Base-by-base conservation (phyloP, 176 grass and related monocot genomes). In the Stipa capillata region DNA sequence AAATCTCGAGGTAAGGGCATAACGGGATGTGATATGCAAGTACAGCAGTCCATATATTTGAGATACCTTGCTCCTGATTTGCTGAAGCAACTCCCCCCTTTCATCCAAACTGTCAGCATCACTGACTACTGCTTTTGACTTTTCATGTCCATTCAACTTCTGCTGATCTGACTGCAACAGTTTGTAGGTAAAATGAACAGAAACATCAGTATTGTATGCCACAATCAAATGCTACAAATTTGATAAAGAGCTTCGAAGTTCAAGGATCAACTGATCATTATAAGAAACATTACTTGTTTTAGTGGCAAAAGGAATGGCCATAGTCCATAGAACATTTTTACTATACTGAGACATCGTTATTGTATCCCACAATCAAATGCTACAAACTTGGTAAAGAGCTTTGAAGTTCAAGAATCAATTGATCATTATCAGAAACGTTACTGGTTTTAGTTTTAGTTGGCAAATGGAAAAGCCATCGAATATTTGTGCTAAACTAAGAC, bases 41-140 rank as follows among this genome's bases (percentile, higher is more conserved):
- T 70, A 69, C 52, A 79, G 18, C 29, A 8, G 23, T 69, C 63
- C 15, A 62, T 24, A 66, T 62, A 82, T 65, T 86, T 62, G 31
- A 79, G 23, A 54, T 92, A 99, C 97, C 97, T 99, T 99, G 80
- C 90, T 99, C 85, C 86, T 90, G 63, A 99, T 99, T 89, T 99
- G 88, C 79, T 89, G 86, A 84, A 99, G 97, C 65, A 99, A 86
- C 17, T 88, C 97, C 65, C 76, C 97, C 79, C 90, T 89, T 90
- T 95, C 88, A 23, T 93, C 86, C 27, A 79, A 55, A 79, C 86
- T 89, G 53, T 89, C 93, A 71, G 54, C 73, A 67, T 82, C 68
- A 42, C 33, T 57, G 23, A 29, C 36, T 65, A 87, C 56, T 45
- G 55, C 66, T 86, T 93, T 89, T 62, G 82, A 61, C 43, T 73